Base-by-base conservation (phyloP, 129 eudicot species). In the Escallonia herrerae region DNA sequence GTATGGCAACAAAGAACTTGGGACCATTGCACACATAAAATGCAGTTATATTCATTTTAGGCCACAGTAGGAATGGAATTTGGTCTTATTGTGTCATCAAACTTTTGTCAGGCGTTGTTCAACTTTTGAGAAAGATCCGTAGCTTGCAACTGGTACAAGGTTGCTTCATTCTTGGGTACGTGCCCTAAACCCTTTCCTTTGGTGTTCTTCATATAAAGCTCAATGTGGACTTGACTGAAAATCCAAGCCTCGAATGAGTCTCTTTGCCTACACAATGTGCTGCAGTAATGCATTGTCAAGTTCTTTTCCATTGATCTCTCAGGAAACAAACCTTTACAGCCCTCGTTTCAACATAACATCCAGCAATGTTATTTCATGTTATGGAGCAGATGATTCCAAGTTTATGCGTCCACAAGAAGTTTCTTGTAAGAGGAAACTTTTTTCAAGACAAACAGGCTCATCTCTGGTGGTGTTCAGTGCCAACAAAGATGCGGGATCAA, bases 61-160 rank as follows among this genome's bases (percentile, higher is more conserved):
- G n/a, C 33, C 33, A 22, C 33, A 22, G 33, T 22, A 22, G 33
- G 33, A 22, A 22, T 22, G 33, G 33, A 22, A 22, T 22, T 22
- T 22, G 33, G 33, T 22, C 33, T 22, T 22, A 22, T 0, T 22
- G 33, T 22, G 33, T 22, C 33, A 22, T 22, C 33, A 22, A 1
- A 22, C 33, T 22, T 22, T 22, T 22, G 33, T 22, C 0, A 22
- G 33, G 33, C 0, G 33, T 22, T 22, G 33, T 22, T 22, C 33
- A 22, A 45, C 39, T 5, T 70, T 14, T 9, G 1, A 55, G 5
- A 70, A 77, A 76, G 71, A 83, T 83, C 75, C 89, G 68, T 80
- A 66, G 55, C 89, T 83, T 83, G 78, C 64, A 54, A 12, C 37
- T 43, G 49, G 51, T 56, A 52, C 54, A 8, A 47, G n/a, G 14